Evolutionary conservation across 1,139 yeast species (phyloP), one percentile per base, ranked within the genome.

Genomic region (Yamadazyma atlantica): DNA sequence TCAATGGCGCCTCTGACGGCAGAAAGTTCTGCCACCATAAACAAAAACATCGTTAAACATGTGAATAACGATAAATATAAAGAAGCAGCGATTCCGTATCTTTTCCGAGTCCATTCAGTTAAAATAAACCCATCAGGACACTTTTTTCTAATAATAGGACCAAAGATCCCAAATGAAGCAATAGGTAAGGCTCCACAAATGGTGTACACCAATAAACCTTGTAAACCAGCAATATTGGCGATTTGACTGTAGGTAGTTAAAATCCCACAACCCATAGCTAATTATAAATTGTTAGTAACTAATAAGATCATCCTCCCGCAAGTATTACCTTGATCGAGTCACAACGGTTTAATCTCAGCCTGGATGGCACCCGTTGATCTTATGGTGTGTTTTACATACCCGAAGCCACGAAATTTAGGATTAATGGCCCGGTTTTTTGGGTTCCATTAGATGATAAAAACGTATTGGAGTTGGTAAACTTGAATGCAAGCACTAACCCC

Each of bases 71-170:
- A 82, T 39, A 90, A 64, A 51, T 86, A 87, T 47, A 87, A 67
- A 1, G 86, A 85, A 5, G 95, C 73, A 15, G 82, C 62, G 4
- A 71, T 56, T 1, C 97, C 97, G 54, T 73, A 90, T 45, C 97
- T 70, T 31, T 78, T 80, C 54, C 87, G 75, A 11, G 87, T 94
- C 97, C 97, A 90, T 57, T 89, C 96, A n/a, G 96, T 87, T 47
- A 90, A 68, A 29, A 90, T 88, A 57, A 90, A 90, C 4, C 97
- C 97, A 8, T 85, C 80, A 0, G 97, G 97, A 53, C 96, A 86
- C 49, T 76, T 76, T 43, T 68, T 75, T 49, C 96, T 72, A 44
- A 90, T 83, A 10, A 80, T 58, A 0, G 97, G 97, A 0, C 97
- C 97, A 40, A 86, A 65, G 37, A 77, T 72, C 1, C 95, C 89